A percentile compares a stretch with the other conserved stretches of the same genome.
phyloP scores from a whole-genome alignment of 2,329 filamentous ascomycete genomes.

The Colletotrichum australisinense region DNA sequence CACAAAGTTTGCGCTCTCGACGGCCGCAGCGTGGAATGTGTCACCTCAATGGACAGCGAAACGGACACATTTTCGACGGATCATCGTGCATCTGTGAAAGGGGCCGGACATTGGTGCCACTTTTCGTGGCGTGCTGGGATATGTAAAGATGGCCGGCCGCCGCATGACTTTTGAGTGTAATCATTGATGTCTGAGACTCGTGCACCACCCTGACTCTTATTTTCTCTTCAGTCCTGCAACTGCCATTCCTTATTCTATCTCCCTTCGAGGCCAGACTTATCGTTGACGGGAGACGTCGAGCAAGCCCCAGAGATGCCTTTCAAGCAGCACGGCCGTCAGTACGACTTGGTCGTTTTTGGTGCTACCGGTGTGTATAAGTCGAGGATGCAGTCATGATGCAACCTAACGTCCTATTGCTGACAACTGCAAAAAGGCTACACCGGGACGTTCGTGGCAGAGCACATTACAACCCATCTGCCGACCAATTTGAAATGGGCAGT shows the following conservation, averaged over 20 bases:
- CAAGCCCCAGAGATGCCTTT: constrained; percentile 52
- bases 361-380: constrained; percentile 60
- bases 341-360: constrained; percentile 69
- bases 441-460: constrained; percentile 79
- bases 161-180: constrained; percentile 14
- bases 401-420: background rate
- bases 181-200: constrained; percentile 18
- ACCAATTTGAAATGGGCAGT: constrained; percentile 89
- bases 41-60: constrained; percentile 25
- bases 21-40: constrained; percentile 21
- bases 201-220: background rate
- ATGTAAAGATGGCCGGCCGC: constrained; percentile 15
- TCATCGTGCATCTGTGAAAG: constrained; percentile 9
- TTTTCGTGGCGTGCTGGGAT: constrained; percentile 22
- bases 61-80: constrained; percentile 5
- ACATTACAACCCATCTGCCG: constrained; percentile 77
- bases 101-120: constrained; percentile 14
- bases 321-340: constrained; percentile 63
- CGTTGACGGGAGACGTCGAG: background rate
- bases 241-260: background rate
- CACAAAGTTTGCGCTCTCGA: constrained; percentile 21
- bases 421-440: constrained; percentile 76
- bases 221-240: background rate
- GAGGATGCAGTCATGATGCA: background rate
- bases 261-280: background rate